These are phyloP conservation scores for Alternaria arborescens DNA, from an alignment of 2,329 filamentous ascomycete genomes.

Conservation along the genomic window DNA sequence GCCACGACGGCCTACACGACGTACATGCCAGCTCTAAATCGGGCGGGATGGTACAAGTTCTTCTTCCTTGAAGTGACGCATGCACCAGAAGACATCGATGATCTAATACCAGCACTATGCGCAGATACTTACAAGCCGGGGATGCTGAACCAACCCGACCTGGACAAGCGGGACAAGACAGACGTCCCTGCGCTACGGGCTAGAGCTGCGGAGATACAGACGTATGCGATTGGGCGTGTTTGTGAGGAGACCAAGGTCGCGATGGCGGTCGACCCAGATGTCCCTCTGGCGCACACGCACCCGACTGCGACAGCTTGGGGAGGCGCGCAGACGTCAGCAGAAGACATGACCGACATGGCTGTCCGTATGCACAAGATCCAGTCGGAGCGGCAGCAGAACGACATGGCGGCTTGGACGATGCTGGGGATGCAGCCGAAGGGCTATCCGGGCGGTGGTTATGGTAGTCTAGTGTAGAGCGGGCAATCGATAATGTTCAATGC, in stretches of 20 bases:
- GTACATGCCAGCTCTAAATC: slow-evolving; percentile 48
- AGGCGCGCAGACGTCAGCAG: not conserved
- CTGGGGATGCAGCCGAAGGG: slow-evolving; percentile 16
- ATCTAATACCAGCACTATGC: slow-evolving; percentile 38
- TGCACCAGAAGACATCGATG: slow-evolving; percentile 39
- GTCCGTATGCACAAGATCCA: slow-evolving; percentile 29
- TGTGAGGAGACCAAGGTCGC: slow-evolving; percentile 40
- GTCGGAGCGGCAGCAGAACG: slow-evolving; percentile 29
- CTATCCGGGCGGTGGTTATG: slow-evolving; percentile 18
- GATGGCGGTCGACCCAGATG: slow-evolving; percentile 32
- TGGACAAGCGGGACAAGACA: slow-evolving; percentile 39
- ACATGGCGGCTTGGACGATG: slow-evolving; percentile 26
- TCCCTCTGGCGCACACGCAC: slow-evolving; percentile 6
- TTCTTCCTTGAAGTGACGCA: slow-evolving; percentile 44
- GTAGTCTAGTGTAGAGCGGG: slow-evolving; percentile 14
- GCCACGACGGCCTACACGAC: slow-evolving; percentile 21
- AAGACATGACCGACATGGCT: slow-evolving; percentile 25
- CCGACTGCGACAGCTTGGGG: slow-evolving; percentile 1
- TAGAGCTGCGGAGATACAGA: slow-evolving; percentile 36
- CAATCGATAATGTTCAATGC: not conserved
- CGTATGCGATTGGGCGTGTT: slow-evolving; percentile 36
- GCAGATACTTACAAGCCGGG: slow-evolving; percentile 44
- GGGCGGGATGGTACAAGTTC: slow-evolving; percentile 49
- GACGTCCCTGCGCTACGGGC: slow-evolving; percentile 34
- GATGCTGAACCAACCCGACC: slow-evolving; percentile 43